Percentiles rank a stretch among this genome's conserved stretches.
phyloP scores from a whole-genome alignment of 306 rosid genomes.

The Rubus idaeus region DNA sequence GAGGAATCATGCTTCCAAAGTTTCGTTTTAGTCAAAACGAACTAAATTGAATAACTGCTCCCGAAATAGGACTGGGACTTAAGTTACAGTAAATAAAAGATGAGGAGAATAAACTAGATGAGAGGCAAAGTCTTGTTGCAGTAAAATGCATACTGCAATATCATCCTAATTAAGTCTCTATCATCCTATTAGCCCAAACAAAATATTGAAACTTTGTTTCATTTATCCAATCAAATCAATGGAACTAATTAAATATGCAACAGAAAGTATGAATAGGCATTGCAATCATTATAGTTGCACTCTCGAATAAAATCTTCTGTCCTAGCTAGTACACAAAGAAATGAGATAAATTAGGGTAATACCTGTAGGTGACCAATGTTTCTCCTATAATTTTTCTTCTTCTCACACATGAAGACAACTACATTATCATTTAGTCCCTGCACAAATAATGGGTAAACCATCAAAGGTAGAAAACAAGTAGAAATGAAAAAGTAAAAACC shows the following conservation, averaged over 20 bases:
- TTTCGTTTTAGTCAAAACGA: neutral
- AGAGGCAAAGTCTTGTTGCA: neutral
- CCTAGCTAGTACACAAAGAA: constrained; percentile 4
- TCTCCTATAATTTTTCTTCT: constrained; percentile 84
- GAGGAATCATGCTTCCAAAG: neutral
- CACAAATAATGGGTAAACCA: constrained; percentile 16
- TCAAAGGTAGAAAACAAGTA: constrained; percentile 3
- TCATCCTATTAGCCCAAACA: neutral
- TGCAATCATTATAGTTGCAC: neutral
- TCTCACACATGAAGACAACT: constrained; percentile 84
- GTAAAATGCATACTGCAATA: neutral
- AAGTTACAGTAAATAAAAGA: neutral
- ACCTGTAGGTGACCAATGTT: constrained; percentile 96
- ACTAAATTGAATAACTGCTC: neutral
- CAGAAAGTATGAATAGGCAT: neutral
- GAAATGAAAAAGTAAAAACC: constrained; percentile 6
- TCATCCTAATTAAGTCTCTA: neutral
- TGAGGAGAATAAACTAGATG: neutral
- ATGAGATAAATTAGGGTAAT: constrained; percentile 8
- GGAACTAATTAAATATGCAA: neutral
- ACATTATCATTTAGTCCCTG: constrained; percentile 79
- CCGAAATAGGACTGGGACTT: neutral
- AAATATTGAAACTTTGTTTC: neutral
- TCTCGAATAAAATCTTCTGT: neutral
- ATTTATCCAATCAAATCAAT: neutral